These are phyloP conservation scores for Dysphania ambrosioides DNA, from an alignment of 148 eudicot genomes.

Conservation along the genomic window DNA sequence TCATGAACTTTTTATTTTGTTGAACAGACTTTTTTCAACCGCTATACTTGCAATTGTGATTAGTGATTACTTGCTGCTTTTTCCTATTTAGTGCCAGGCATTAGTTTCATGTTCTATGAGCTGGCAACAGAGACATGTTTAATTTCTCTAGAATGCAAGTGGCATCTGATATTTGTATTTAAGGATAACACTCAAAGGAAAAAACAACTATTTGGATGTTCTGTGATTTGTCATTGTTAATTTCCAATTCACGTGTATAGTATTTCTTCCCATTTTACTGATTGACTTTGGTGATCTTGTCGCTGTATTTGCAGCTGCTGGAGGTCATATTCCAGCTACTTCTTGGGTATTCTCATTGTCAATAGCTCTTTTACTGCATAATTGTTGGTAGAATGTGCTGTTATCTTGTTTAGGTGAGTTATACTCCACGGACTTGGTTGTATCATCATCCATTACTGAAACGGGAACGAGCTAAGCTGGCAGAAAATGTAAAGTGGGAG, in stretches of 20 bases:
- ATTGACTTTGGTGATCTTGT: slow-evolving; percentile 4
- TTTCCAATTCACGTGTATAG: too few species aligned
- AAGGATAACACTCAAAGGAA: neutral
- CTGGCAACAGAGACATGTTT: neutral
- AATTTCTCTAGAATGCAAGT: neutral
- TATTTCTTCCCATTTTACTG: neutral
- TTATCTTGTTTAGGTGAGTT: slow-evolving; percentile 30
- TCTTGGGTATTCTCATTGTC: slow-evolving; percentile 44
- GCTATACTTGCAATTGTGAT: neutral
- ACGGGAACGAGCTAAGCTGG: slow-evolving; percentile 33
- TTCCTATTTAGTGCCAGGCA: too few species aligned
- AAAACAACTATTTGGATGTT: neutral
- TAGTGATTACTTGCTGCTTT: neutral
- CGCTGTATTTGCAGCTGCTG: slow-evolving; percentile 59
- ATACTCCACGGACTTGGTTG: slow-evolving; percentile 33
- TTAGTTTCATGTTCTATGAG: neutral
- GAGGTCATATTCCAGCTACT: slow-evolving; percentile 31
- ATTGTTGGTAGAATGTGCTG: slow-evolving; percentile 35
- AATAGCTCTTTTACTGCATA: slow-evolving; percentile 36
- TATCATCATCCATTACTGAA: slow-evolving; percentile 26
- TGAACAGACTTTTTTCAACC: too few species aligned
- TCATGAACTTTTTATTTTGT: neutral
- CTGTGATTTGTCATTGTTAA: neutral
- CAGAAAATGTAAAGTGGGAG: slow-evolving; percentile 64
- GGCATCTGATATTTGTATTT: neutral